A percentile compares a stretch with the other conserved stretches of the same genome.
These are phyloP conservation scores for Populus alba DNA, from an alignment of 345 rosid species.

Conservation along the genomic window DNA sequence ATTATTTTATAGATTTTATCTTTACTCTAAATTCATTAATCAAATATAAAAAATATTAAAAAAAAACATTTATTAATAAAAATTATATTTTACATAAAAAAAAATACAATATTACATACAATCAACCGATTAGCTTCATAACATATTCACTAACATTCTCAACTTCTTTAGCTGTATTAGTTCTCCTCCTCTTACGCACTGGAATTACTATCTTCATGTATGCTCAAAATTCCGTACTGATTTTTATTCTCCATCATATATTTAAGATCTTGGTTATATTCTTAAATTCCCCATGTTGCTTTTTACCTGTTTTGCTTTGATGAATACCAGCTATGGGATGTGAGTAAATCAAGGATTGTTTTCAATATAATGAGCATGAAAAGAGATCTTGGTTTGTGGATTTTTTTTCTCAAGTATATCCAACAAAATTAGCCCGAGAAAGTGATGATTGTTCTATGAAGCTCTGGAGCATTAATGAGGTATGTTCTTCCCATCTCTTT, in stretches of 20 bases:
- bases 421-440: slow-evolving; percentile 87
- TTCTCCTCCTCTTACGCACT: not conserved
- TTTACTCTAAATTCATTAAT: no score
- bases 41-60: no score
- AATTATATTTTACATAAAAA: no score
- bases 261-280: slow-evolving; percentile 8
- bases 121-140: no score
- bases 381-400: slow-evolving; percentile 98
- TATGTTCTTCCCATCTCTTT: slow-evolving; percentile 20
- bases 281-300: slow-evolving; percentile 12
- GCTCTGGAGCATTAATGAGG: slow-evolving; percentile 90
- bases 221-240: not conserved
- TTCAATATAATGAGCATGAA: slow-evolving; percentile 69
- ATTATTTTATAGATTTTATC: no score
- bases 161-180: not conserved
- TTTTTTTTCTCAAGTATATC: slow-evolving; percentile 73
- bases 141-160: not conserved
- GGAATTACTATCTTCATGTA: no score
- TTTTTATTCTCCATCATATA: not conserved
- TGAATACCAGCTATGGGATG: slow-evolving; percentile 83
- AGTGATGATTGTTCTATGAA: slow-evolving; percentile 92
- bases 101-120: no score
- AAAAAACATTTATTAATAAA: no score
- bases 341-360: slow-evolving; percentile 68
- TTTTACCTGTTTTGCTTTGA: slow-evolving; percentile 30